Conservation (phyloP, 208 protist species). For the Acanthamoeba sp. region DNA sequence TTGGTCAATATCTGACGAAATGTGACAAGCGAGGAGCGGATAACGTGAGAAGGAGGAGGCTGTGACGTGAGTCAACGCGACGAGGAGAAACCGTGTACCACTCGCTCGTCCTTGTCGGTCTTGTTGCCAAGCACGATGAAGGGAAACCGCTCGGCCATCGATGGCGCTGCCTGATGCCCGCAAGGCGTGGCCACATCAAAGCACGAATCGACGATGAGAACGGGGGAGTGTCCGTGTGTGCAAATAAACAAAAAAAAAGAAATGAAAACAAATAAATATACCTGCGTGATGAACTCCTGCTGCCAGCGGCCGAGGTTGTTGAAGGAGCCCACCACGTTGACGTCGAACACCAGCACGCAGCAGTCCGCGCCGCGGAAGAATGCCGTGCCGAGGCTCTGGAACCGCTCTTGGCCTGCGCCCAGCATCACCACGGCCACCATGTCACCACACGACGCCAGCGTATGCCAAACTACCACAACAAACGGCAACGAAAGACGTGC, state of each 20-base stretch:
- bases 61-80: no score
- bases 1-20: constrained; percentile 55
- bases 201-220: no score
- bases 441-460: not conserved
- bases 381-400: constrained; percentile 77
- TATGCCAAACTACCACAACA: no score
- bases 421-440: no score
- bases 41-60: not conserved
- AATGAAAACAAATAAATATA: not conserved
- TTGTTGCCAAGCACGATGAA: constrained; percentile 30
- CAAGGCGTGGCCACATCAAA: not conserved
- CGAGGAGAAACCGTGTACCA: not conserved
- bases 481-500: no score
- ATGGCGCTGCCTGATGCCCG: not conserved
- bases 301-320: constrained; percentile 69
- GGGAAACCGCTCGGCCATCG: constrained; percentile 71
- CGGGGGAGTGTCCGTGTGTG: no score
- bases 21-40: not conserved
- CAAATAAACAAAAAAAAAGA: not conserved
- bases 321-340: constrained; percentile 79
- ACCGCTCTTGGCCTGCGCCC: constrained; percentile 75
- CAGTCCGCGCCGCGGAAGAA: constrained; percentile 81
- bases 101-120: constrained; percentile 91
- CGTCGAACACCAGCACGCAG: constrained; percentile 88
- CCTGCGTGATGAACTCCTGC: constrained; percentile 73